Evolutionary conservation across 257 asterid species (phyloP).

Genomic region (Lantana camara): DNA sequence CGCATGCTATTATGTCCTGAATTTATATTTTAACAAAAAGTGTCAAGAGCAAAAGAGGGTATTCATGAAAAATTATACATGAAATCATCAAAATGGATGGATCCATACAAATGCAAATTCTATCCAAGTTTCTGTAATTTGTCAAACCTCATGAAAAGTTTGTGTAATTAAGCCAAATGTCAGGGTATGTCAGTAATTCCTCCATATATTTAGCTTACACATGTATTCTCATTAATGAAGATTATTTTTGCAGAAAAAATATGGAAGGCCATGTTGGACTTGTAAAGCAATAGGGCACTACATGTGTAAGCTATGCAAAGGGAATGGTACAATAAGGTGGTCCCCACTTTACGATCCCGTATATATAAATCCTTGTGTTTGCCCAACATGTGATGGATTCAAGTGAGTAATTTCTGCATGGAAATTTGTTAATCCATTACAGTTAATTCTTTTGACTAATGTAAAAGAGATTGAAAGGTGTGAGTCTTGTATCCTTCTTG

Average conservation of each 20-base stretch:
- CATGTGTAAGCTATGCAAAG: slow-evolving; percentile 73
- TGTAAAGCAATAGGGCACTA: slow-evolving; percentile 78
- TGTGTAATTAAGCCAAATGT: too few species aligned
- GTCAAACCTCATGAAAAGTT: too few species aligned
- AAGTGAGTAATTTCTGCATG: slow-evolving; percentile 52
- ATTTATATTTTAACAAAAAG: too few species aligned
- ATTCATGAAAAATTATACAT: too few species aligned
- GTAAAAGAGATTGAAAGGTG: slow-evolving; percentile 13
- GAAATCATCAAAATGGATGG: too few species aligned
- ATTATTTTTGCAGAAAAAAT: slow-evolving; percentile 50
- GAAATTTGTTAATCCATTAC: background rate
- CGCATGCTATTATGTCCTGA: too few species aligned
- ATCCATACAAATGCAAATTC: too few species aligned
- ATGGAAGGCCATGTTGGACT: slow-evolving; percentile 49
- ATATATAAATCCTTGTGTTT: slow-evolving; percentile 71
- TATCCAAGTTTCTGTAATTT: too few species aligned
- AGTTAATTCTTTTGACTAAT: background rate
- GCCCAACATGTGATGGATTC: slow-evolving; percentile 89
- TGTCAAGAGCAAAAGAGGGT: too few species aligned
- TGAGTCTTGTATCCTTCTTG: slow-evolving; percentile 6
- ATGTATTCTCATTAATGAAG: slow-evolving; percentile 6
- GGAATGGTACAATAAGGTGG: slow-evolving; percentile 71
- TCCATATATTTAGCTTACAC: background rate
- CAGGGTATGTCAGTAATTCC: too few species aligned
- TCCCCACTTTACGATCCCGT: slow-evolving; percentile 82